These are phyloP conservation scores for Bruguiera sexangula DNA, from an alignment of 345 rosid genomes.

Conservation along the genomic window DNA sequence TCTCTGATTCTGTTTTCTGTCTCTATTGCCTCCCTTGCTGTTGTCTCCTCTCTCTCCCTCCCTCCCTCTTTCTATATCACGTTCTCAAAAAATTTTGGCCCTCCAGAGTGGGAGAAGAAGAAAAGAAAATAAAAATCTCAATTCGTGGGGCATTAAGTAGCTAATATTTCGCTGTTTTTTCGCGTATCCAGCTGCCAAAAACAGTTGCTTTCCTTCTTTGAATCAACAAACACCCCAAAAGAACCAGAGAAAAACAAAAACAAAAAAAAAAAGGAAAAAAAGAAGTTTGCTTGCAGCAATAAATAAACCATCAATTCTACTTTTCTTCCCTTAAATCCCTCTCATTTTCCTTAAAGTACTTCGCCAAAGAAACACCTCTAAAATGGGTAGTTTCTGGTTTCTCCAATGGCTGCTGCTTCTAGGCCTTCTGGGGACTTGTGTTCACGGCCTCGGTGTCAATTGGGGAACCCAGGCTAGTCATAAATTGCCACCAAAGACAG, in stretches of 20 bases:
- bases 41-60: neutral
- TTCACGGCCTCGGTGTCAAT: conserved; percentile 65
- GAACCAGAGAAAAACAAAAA: neutral
- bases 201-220: conserved; percentile 16
- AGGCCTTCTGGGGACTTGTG: conserved; percentile 31
- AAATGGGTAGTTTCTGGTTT: conserved; percentile 27
- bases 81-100: neutral
- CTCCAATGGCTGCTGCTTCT: conserved; percentile 26
- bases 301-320: neutral
- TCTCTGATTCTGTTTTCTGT: neutral
- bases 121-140: neutral
- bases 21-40: neutral
- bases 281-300: neutral
- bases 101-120: no score
- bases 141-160: conserved; percentile 12
- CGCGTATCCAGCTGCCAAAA: conserved; percentile 14
- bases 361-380: neutral
- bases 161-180: conserved; percentile 24
- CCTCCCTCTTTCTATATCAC: neutral
- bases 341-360: neutral
- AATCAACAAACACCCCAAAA: conserved; percentile 1
- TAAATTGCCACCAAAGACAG: conserved; percentile 53
- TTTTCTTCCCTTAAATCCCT: neutral
- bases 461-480: conserved; percentile 86
- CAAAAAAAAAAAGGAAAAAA: neutral